phyloP scores from a whole-genome alignment of 306 rosid species.

The Cucurbita ficifolia region DNA sequence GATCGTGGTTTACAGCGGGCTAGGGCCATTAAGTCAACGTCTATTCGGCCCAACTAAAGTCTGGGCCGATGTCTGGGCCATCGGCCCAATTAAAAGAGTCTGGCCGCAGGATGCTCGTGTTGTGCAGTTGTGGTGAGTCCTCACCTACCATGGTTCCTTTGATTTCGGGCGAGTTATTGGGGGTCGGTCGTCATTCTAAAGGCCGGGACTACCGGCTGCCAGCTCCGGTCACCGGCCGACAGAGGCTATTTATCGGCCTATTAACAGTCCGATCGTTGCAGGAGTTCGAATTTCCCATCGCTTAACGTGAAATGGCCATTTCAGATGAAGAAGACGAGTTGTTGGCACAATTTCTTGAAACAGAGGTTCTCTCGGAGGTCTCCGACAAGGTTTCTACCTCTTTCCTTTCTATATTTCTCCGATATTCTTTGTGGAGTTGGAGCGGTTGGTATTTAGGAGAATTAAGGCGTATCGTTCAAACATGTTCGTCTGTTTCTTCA shows the following conservation, averaged over 20 bases:
- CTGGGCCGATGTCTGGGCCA: neutral
- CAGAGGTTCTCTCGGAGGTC: constrained; percentile 63
- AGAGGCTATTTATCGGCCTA: neutral
- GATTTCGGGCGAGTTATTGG: neutral
- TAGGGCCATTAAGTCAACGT: neutral
- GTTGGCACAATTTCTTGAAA: constrained; percentile 67
- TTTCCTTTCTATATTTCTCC: neutral
- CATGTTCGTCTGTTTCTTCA: neutral
- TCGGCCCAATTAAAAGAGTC: neutral
- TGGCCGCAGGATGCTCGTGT: neutral
- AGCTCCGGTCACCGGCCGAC: constrained; percentile 8
- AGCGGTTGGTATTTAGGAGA: neutral
- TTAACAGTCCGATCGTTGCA: neutral
- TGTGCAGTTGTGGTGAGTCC: neutral
- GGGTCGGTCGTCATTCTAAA: neutral
- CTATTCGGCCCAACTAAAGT: neutral
- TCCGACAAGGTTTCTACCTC: constrained; percentile 43
- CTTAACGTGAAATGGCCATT: constrained; percentile 20
- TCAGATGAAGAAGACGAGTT: constrained; percentile 74
- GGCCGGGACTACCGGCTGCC: constrained; percentile 5
- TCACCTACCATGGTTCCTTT: neutral
- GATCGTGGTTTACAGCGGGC: neutral
- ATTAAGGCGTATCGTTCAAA: neutral
- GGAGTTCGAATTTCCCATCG: neutral
- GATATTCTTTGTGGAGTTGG: neutral